A percentile compares a stretch with the other conserved stretches of the same genome.
Conservation (phyloP, 2,329 filamentous ascomycete species). For the Xylaria sp. region DNA sequence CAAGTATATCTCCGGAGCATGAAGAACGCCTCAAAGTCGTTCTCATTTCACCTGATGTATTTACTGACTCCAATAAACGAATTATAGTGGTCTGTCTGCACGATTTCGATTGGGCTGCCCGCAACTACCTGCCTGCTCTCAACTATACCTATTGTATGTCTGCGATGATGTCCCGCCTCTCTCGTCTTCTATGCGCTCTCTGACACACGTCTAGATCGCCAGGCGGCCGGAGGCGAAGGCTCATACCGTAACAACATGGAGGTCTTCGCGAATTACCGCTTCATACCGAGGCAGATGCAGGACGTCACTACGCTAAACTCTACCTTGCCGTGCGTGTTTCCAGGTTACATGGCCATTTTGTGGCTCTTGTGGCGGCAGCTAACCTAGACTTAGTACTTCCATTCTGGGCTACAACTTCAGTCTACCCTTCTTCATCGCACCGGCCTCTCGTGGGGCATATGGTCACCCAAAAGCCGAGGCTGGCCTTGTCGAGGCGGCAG, state of each 20-base stretch:
- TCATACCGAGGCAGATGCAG: constrained; percentile 61
- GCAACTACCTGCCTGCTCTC: constrained; percentile 57
- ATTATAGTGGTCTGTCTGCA: constrained; percentile 62
- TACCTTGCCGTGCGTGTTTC: constrained; percentile 32
- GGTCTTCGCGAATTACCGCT: constrained; percentile 59
- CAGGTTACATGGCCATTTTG: constrained; percentile 36
- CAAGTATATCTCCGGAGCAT: too few species aligned
- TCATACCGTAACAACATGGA: constrained; percentile 67
- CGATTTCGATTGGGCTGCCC: constrained; percentile 64
- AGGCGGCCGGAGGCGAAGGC: constrained; percentile 65
- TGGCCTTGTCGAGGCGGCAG: constrained; percentile 62
- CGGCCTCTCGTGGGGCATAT: constrained; percentile 59
- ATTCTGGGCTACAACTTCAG: constrained; percentile 66
- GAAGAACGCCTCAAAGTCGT: too few species aligned
- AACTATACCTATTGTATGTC: constrained; percentile 61
- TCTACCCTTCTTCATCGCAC: constrained; percentile 66
- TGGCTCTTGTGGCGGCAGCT: background rate
- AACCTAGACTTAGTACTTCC: constrained; percentile 51
- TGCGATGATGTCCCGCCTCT: background rate
- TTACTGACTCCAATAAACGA: too few species aligned
- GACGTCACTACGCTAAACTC: constrained; percentile 56
- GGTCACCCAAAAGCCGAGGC: constrained; percentile 60
- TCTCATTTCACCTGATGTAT: too few species aligned
- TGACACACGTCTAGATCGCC: constrained; percentile 53
- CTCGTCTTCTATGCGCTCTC: background rate